phyloP scores from a whole-genome alignment of 2,329 filamentous ascomycete genomes.

The Tolypocladium sp. region DNA sequence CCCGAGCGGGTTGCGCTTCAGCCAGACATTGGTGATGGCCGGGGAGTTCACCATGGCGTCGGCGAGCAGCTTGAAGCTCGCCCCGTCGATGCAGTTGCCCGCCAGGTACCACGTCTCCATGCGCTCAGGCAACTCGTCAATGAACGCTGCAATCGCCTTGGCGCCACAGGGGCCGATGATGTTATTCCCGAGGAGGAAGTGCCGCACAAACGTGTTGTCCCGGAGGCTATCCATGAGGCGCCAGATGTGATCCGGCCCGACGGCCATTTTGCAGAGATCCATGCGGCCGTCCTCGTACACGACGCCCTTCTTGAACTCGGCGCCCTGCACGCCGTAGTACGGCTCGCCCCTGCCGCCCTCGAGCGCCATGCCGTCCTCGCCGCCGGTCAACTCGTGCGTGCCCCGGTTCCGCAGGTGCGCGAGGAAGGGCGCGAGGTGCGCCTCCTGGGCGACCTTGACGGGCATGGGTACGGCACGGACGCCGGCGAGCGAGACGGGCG shows the following conservation, averaged over 20 bases:
- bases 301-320: constrained; percentile 27
- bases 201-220: constrained; percentile 35
- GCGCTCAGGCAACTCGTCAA: constrained; percentile 31
- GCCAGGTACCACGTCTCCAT: constrained; percentile 49
- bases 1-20: constrained; percentile 44
- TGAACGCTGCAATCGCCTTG: constrained; percentile 33
- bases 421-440: constrained; percentile 24
- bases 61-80: constrained; percentile 30
- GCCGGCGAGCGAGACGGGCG: constrained; percentile 21
- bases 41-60: constrained; percentile 33
- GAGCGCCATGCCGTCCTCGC: constrained; percentile 16
- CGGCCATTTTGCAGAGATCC: constrained; percentile 47
- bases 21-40: constrained; percentile 39
- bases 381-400: constrained; percentile 14
- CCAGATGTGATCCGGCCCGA: constrained; percentile 40
- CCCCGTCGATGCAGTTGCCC: constrained; percentile 40
- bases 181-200: constrained; percentile 46
- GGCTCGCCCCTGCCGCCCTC: constrained; percentile 26
- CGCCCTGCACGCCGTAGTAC: constrained; percentile 22
- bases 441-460: constrained; percentile 18
- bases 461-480: constrained; percentile 23
- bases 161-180: constrained; percentile 41
- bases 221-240: constrained; percentile 39
- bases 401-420: constrained; percentile 20
- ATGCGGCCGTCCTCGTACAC: constrained; percentile 43